Percentiles rank a stretch among this genome's conserved stretches.
These are phyloP conservation scores for Diaporthe velutina DNA, from an alignment of 2,329 filamentous ascomycete species.

Conservation along the genomic window DNA sequence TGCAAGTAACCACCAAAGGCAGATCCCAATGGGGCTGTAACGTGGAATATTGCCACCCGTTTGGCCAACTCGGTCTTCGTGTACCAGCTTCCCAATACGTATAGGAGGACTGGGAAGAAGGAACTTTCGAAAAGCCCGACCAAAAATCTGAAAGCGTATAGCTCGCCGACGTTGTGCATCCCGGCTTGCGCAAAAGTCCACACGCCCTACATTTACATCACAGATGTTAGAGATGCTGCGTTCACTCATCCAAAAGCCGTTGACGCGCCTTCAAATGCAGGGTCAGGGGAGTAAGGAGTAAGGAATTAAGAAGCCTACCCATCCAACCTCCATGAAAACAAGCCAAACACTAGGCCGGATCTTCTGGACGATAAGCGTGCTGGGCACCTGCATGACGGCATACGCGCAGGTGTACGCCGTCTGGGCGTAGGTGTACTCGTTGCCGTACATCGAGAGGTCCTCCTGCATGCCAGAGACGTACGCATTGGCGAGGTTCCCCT, in stretches of 20 bases:
- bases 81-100: slow-evolving; percentile 49
- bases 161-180: slow-evolving; percentile 41
- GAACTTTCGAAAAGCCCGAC: slow-evolving; percentile 49
- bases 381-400: slow-evolving; percentile 49
- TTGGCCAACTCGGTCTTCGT: slow-evolving; percentile 48
- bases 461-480: slow-evolving; percentile 45
- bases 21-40: slow-evolving; percentile 46
- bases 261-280: too few species aligned
- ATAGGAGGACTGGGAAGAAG: slow-evolving; percentile 48
- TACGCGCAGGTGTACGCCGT: slow-evolving; percentile 45
- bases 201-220: slow-evolving; percentile 13
- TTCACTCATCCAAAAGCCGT: not conserved
- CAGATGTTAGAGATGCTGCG: not conserved
- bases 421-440: slow-evolving; percentile 44
- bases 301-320: slow-evolving; percentile 39
- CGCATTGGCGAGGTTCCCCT: slow-evolving; percentile 44
- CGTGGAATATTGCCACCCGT: slow-evolving; percentile 46
- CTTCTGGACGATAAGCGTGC: slow-evolving; percentile 48
- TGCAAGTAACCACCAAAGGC: slow-evolving; percentile 49
- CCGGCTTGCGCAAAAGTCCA: slow-evolving; percentile 49
- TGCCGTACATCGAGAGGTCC: slow-evolving; percentile 42
- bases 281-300: not conserved
- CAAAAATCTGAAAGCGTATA: slow-evolving; percentile 51
- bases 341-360: slow-evolving; percentile 49
- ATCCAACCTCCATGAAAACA: slow-evolving; percentile 48